phyloP scores from a whole-genome alignment of 2,329 filamentous ascomycete genomes.

The Apiospora marii region DNA sequence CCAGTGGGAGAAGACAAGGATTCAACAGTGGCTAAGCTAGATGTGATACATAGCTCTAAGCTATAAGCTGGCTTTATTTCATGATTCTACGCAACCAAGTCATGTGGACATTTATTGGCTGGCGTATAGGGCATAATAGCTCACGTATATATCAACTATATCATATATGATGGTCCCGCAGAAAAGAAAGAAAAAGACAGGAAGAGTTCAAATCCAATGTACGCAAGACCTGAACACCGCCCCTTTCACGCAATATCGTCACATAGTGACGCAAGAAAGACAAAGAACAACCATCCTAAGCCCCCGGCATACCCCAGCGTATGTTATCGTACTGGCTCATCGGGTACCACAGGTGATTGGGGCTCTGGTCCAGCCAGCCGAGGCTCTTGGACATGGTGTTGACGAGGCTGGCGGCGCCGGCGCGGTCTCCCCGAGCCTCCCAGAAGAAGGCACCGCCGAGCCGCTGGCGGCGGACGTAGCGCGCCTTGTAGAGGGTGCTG shows the following conservation, averaged over 20 bases:
- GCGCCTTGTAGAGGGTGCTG: constrained; percentile 67
- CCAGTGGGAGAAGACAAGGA: neutral
- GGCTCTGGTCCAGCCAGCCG: constrained; percentile 55
- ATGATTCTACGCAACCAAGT: neutral
- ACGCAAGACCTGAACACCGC: neutral
- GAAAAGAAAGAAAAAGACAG: neutral
- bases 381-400: constrained; percentile 55
- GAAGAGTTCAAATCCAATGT: neutral
- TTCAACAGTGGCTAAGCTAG: neutral
- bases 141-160: neutral
- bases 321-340: constrained; percentile 67
- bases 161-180: neutral
- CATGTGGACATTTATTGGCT: neutral
- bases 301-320: constrained; percentile 34
- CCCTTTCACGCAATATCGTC: neutral
- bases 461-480: constrained; percentile 65
- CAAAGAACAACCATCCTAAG: neutral
- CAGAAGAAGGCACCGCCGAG: constrained; percentile 86
- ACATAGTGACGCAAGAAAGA: neutral
- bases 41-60: neutral
- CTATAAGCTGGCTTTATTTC: neutral
- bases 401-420: constrained; percentile 64
- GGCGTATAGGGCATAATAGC: neutral
- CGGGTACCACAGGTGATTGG: constrained; percentile 64
- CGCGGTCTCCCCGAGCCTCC: constrained; percentile 76